A percentile compares a stretch with the other conserved stretches of the same genome.
phyloP scores from a whole-genome alignment of 305 asterid species.

The Caryopteris hybrid region DNA sequence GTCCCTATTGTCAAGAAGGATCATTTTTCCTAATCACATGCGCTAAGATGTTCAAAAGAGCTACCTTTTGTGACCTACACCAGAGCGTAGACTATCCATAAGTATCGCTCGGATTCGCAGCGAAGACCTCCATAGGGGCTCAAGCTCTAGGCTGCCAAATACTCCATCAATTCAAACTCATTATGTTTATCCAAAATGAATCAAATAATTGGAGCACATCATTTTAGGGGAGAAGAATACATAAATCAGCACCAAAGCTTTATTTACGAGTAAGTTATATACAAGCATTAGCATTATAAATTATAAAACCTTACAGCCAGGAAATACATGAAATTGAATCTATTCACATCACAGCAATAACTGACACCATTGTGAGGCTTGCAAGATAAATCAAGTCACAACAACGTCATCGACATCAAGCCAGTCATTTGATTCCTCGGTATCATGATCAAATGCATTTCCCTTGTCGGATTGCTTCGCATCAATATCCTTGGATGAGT shows the following conservation, averaged over 20 bases:
- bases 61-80: too few relatives aligned
- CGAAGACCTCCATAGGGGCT: too few relatives aligned
- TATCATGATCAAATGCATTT: too few relatives aligned
- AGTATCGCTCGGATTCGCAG: too few relatives aligned
- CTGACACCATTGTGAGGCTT: constrained; percentile 7
- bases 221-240: neutral
- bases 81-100: too few relatives aligned
- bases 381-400: constrained; percentile 39
- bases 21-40: too few relatives aligned
- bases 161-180: too few relatives aligned
- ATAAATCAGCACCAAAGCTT: constrained; percentile 15
- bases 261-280: constrained; percentile 19
- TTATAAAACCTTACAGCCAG: constrained; percentile 20
- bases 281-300: constrained; percentile 22
- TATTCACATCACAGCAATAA: constrained; percentile 44
- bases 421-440: constrained; percentile 64
- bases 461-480: constrained; percentile 21
- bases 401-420: constrained; percentile 62
- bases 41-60: too few relatives aligned
- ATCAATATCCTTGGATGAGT: constrained; percentile 24
- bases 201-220: too few relatives aligned
- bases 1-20: too few relatives aligned
- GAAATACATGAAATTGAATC: constrained; percentile 15
- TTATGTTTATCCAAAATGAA: too few relatives aligned
- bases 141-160: too few relatives aligned